Evolutionary conservation across 2,329 filamentous ascomycete species (phyloP).

Genomic region (Aspergillus sp.): DNA sequence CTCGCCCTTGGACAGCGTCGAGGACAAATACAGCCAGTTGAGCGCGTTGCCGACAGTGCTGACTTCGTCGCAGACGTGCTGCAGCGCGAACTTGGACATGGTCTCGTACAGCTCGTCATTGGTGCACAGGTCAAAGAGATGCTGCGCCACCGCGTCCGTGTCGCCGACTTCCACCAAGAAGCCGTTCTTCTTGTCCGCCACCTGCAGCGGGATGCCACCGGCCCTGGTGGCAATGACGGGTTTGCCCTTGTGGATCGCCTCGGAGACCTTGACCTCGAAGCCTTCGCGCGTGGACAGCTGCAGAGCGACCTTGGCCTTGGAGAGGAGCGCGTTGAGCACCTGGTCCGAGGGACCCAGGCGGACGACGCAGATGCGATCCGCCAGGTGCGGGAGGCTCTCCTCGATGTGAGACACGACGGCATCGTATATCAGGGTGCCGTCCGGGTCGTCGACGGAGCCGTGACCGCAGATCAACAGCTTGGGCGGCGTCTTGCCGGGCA

Average conservation of each 20-base stretch:
- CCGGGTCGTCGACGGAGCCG: slow-evolving; percentile 77
- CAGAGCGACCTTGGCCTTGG: slow-evolving; percentile 69
- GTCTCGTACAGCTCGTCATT: slow-evolving; percentile 62
- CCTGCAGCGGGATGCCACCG: slow-evolving; percentile 78
- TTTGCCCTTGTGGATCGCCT: slow-evolving; percentile 76
- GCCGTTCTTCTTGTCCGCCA: slow-evolving; percentile 69
- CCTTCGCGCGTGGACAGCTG: slow-evolving; percentile 80
- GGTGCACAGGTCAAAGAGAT: slow-evolving; percentile 66
- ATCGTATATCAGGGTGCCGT: slow-evolving; percentile 70
- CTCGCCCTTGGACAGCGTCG: slow-evolving; percentile 61
- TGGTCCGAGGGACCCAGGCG: slow-evolving; percentile 76
- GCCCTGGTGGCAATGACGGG: slow-evolving; percentile 73
- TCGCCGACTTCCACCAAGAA: slow-evolving; percentile 73
- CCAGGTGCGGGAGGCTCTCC: slow-evolving; percentile 59
- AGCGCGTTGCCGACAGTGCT: slow-evolving; percentile 77
- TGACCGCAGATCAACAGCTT: slow-evolving; percentile 76
- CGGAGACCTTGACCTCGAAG: slow-evolving; percentile 84
- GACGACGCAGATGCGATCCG: slow-evolving; percentile 69
- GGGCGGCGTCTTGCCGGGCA: slow-evolving; percentile 56
- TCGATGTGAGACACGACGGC: slow-evolving; percentile 68
- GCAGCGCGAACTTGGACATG: slow-evolving; percentile 65
- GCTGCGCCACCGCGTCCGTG: slow-evolving; percentile 64
- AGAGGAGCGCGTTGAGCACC: slow-evolving; percentile 72
- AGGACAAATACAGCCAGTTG: slow-evolving; percentile 74
- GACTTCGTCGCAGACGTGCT: slow-evolving; percentile 75